Evolutionary conservation across 2,329 filamentous ascomycete genomes (phyloP).

Genomic region (Epichloe hybrida): DNA sequence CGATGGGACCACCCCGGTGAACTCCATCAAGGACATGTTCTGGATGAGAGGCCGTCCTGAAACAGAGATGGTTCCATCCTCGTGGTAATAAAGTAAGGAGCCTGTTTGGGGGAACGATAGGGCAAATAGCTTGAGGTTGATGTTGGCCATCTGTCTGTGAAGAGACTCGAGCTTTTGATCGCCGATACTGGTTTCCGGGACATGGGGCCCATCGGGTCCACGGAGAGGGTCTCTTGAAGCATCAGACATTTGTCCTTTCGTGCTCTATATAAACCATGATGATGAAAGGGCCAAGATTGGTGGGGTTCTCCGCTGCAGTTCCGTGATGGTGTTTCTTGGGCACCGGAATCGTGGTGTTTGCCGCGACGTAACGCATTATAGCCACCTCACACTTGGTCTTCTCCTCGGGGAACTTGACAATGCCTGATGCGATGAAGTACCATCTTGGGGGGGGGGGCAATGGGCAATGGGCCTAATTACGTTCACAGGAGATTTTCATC

Average conservation of each 20-base stretch:
- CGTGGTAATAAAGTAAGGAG: no score
- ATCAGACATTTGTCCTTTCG: constrained; percentile 14
- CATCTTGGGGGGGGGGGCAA: constrained; percentile 14
- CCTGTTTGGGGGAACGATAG: no score
- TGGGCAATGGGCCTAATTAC: not conserved
- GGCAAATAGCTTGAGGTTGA: no score
- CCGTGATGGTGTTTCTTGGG: constrained; percentile 19
- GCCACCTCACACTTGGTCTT: constrained; percentile 22
- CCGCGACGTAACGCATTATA: constrained; percentile 19
- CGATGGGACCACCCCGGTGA: no score
- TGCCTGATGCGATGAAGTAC: constrained; percentile 16
- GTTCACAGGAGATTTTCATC: not conserved
- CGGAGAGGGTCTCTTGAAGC: constrained; percentile 14
- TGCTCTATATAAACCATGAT: constrained; percentile 22
- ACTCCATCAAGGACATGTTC: no score
- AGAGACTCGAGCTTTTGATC: no score
- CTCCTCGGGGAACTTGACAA: constrained; percentile 16
- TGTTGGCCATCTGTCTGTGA: no score
- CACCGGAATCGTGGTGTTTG: constrained; percentile 21
- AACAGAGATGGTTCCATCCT: no score
- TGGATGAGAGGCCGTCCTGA: no score
- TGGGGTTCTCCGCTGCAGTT: constrained; percentile 17
- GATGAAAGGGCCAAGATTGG: constrained; percentile 22
- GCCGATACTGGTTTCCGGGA: no score
- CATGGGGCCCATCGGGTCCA: no score